Evolutionary conservation across 2,329 filamentous ascomycete species (phyloP).

Genomic region (Pseudogymnoascus sp.): DNA sequence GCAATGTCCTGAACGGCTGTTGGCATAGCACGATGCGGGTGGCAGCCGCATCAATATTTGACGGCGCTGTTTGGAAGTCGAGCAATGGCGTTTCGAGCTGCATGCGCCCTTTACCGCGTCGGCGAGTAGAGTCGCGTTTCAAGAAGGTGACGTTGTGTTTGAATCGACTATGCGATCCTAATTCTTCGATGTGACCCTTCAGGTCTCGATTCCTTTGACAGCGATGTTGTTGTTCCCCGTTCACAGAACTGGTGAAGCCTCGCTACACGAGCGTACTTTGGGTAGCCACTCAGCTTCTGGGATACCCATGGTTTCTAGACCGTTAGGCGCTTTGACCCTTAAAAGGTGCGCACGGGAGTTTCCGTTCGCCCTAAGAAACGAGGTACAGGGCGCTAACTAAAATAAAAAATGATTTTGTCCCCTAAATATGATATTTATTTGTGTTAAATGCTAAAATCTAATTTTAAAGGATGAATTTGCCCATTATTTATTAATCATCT

Average conservation of each 20-base stretch:
- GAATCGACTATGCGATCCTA: slow-evolving; percentile 3
- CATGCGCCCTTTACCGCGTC: not conserved
- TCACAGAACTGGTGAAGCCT: not conserved
- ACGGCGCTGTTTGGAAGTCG: not conserved
- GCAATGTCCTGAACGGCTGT: not conserved
- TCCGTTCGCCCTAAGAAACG: not conserved
- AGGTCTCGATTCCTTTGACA: slow-evolving; percentile 3
- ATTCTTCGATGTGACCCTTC: not conserved
- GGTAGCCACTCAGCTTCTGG: not conserved
- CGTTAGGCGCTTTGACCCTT: slow-evolving; percentile 1
- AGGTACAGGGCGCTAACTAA: not conserved
- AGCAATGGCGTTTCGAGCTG: not conserved
- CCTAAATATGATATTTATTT: not conserved
- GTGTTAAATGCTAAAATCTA: not conserved
- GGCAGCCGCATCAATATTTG: slow-evolving; percentile 5
- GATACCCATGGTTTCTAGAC: not conserved
- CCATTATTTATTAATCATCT: not conserved
- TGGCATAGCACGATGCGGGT: slow-evolving; percentile 4
- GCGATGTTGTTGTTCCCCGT: not conserved
- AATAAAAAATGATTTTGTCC: not conserved
- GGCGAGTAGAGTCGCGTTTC: not conserved
- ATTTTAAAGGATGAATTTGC: not conserved
- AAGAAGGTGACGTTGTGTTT: not conserved
- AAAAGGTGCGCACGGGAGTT: not conserved
- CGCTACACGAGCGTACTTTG: not conserved